Base-by-base conservation (phyloP, 768 basidiomycete species). In the Xerocomellus intermedius region DNA sequence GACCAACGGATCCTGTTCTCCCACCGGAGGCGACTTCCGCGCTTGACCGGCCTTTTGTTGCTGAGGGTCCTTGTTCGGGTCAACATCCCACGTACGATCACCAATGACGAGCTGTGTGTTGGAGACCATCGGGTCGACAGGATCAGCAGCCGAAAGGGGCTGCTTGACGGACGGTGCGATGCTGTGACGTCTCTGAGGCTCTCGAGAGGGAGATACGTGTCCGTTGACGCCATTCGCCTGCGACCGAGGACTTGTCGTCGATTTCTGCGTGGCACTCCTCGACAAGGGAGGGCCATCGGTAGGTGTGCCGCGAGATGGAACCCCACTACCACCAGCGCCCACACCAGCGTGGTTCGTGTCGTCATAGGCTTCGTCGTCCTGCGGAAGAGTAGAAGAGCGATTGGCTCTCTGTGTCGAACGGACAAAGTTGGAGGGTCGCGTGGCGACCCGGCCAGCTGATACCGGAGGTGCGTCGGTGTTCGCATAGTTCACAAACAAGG, bases 401-500 rank as follows among this genome's bases (percentile, higher is more conserved):
- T 59, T 63, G 14, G 48, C 17, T 24, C 81, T 69, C 53, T 78
- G 74, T 8, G 79, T 66, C 5, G 68, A 52, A 16, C 81, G 76
- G 16, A 61, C 54, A 62, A 86, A 91, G 52, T 74, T 77, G 36
- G 90, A 81, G 2, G 78, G 72, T 35, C 82, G 84, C 48, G 77
- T 82, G 1, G 81, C 77, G 3, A 84, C 77, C 28, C 83, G 77
- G 60, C 79, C 75, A 13, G 78, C 82, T 19, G 81, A 82, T 26
- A 80, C 80, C 8, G 85, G 83, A 24, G 85, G 79, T 9, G 86
- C 81, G 53, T 85, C 84, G 24, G 83, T 80, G 41, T 78, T 80
- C 37, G 82, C 80, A 68, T 91, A 92, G 74, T 94, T 89, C 69
- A 95, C 83, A 71, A 94, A 97, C 17, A 80, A 69, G 17, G 93